Percentiles rank a stretch among this genome's conserved stretches.
Evolutionary conservation across 2,329 filamentous ascomycete genomes (phyloP).

Genomic region (Penicillium fuscoglaucum): DNA sequence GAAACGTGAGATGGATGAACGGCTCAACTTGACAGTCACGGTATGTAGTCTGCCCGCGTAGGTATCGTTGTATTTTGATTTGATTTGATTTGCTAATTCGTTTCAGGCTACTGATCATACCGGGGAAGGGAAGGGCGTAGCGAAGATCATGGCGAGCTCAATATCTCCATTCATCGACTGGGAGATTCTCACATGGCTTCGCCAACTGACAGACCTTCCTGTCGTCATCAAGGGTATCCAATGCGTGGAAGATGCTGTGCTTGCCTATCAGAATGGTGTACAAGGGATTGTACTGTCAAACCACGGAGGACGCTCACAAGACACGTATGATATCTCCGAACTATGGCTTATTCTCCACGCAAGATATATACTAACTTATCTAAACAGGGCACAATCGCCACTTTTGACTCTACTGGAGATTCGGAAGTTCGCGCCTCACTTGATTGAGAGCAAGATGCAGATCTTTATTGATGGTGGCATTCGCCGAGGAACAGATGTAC

Average conservation of each 20-base stretch:
- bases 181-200: slow-evolving; percentile 43
- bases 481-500: slow-evolving; percentile 64
- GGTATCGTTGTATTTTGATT: background rate
- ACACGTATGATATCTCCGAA: slow-evolving; percentile 32
- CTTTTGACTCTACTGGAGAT: slow-evolving; percentile 64
- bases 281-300: slow-evolving; percentile 47
- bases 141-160: slow-evolving; percentile 32
- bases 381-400: slow-evolving; percentile 42
- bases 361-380: background rate
- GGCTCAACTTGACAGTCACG: slow-evolving; percentile 28
- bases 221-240: slow-evolving; percentile 47
- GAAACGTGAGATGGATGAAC: background rate
- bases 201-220: slow-evolving; percentile 36
- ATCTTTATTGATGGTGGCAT: slow-evolving; percentile 67
- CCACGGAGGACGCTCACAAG: slow-evolving; percentile 50
- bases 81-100: background rate
- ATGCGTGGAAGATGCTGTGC: slow-evolving; percentile 51
- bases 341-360: background rate
- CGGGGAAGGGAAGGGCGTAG: slow-evolving; percentile 27
- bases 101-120: slow-evolving; percentile 14
- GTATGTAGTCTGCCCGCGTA: slow-evolving; percentile 12
- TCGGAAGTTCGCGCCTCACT: slow-evolving; percentile 47
- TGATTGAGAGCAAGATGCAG: slow-evolving; percentile 47
- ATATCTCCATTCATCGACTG: slow-evolving; percentile 34
- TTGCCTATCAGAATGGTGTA: slow-evolving; percentile 48